Conservation (phyloP, 495 filamentous ascomycete species). For the Penicillium flavigenum region DNA sequence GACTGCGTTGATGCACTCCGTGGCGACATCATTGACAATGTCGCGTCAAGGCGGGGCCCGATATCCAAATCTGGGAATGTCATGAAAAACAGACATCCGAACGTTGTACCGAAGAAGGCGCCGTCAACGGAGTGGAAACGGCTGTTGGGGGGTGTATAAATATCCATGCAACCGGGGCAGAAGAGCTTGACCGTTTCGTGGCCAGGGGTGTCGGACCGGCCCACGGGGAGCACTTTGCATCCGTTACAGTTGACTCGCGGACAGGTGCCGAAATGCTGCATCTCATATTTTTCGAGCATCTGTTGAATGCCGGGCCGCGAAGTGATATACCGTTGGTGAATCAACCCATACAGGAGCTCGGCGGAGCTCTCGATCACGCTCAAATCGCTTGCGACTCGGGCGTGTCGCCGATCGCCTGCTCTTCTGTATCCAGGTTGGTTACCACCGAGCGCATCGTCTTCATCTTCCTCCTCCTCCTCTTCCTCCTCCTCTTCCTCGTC, state of each 20-base stretch:
- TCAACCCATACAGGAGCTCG: conserved; percentile 95
- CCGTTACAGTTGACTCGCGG: conserved; percentile 86
- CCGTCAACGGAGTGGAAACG: conserved; percentile 98
- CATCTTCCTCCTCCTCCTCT: conserved; percentile 77
- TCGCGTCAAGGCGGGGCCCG: conserved; percentile 35
- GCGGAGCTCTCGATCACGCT: conserved; percentile 95
- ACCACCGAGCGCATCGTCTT: conserved; percentile 70
- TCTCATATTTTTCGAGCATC: conserved; percentile 98
- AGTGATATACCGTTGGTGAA: conserved; percentile 98
- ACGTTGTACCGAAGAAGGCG: conserved; percentile 96
- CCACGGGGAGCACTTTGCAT: conserved; percentile 86
- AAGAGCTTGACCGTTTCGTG: conserved; percentile 98
- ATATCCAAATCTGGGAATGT: conserved; percentile 96
- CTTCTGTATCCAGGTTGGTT: conserved; percentile 62
- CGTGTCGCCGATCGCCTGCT: conserved; percentile 69
- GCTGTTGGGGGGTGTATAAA: conserved; percentile 96
- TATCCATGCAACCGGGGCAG: conserved; percentile 93
- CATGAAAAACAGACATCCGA: conserved; percentile 93
- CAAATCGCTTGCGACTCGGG: conserved; percentile 84
- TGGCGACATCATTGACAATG: conserved; percentile 31
- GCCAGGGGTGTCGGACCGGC: conserved; percentile 87
- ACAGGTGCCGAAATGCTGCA: conserved; percentile 91
- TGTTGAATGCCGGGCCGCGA: conserved; percentile 96
- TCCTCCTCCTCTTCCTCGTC: conserved; percentile 77
- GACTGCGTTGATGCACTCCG: conserved; percentile 40